A percentile compares a stretch with the other conserved stretches of the same genome.
Conservation (phyloP, 345 rosid genomes). For the Populus deltoides region DNA sequence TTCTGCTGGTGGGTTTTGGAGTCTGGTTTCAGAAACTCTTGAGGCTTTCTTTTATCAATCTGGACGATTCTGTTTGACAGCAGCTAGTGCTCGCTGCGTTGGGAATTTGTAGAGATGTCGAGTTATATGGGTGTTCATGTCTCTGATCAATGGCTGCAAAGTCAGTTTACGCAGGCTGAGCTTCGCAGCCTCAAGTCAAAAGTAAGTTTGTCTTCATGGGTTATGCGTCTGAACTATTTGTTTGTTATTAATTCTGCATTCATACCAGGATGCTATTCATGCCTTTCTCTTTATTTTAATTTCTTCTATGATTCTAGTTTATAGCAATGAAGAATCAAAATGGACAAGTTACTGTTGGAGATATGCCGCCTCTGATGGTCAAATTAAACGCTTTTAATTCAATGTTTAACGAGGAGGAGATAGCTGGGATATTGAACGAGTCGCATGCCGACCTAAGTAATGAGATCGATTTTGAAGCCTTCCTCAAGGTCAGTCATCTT, state of each 20-base stretch:
- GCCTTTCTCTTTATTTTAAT: neutral
- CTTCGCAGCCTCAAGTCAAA: slow-evolving; percentile 79
- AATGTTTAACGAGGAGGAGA: slow-evolving; percentile 60
- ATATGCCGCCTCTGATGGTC: slow-evolving; percentile 59
- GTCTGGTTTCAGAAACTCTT: slow-evolving; percentile 21
- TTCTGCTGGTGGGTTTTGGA: slow-evolving; percentile 24
- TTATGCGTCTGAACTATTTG: slow-evolving; percentile 2
- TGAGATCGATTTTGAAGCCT: slow-evolving; percentile 71
- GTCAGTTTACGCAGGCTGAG: slow-evolving; percentile 86
- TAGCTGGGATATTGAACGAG: slow-evolving; percentile 45
- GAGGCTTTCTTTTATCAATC: slow-evolving; percentile 16
- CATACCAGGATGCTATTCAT: neutral
- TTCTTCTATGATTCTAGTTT: slow-evolving; percentile 44
- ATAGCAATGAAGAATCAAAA: slow-evolving; percentile 50
- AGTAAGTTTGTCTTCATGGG: slow-evolving; percentile 39
- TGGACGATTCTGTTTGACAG: slow-evolving; percentile 3
- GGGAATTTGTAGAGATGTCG: slow-evolving; percentile 48
- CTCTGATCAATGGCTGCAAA: slow-evolving; percentile 81
- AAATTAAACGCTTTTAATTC: slow-evolving; percentile 60
- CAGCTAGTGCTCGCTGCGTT: slow-evolving; percentile 11
- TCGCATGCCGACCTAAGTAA: slow-evolving; percentile 33
- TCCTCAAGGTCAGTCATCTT: slow-evolving; percentile 61
- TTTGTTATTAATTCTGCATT: neutral
- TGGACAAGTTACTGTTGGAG: slow-evolving; percentile 54
- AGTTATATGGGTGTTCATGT: slow-evolving; percentile 62